These are phyloP conservation scores for Paracoccidioides lutzii DNA, from an alignment of 2,329 filamentous ascomycete genomes.

Conservation along the genomic window DNA sequence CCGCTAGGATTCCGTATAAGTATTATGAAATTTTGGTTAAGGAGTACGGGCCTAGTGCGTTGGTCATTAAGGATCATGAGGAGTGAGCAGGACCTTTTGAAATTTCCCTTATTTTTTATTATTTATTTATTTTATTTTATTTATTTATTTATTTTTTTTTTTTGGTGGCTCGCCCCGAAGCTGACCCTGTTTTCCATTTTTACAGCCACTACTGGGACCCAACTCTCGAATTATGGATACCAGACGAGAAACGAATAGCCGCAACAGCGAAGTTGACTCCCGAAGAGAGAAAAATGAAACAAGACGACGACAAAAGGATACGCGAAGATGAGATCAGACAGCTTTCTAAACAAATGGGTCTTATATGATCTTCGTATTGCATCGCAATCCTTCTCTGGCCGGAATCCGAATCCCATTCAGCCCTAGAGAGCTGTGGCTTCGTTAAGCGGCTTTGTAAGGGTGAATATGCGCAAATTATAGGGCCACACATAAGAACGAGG, in stretches of 20 bases:
- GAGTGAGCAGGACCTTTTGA: slow-evolving; percentile 19
- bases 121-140: not conserved
- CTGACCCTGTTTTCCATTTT: not conserved
- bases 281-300: slow-evolving; percentile 1
- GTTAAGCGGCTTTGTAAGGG: no score
- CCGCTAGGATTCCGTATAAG: slow-evolving; percentile 50
- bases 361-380: not conserved
- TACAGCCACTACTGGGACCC: slow-evolving; percentile 28
- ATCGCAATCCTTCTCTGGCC: not conserved
- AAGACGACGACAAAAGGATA: slow-evolving; percentile 3
- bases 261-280: slow-evolving; percentile 3
- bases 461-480: no score
- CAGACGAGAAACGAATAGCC: slow-evolving; percentile 14
- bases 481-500: no score
- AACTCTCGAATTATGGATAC: slow-evolving; percentile 22
- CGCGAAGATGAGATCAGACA: not conserved
- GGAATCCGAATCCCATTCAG: no score
- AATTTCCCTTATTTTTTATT: not conserved
- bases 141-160: not conserved
- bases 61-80: slow-evolving; percentile 24
- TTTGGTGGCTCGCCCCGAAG: slow-evolving; percentile 7
- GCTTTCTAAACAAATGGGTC: not conserved
- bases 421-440: no score
- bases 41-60: slow-evolving; percentile 27
- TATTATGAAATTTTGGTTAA: slow-evolving; percentile 28